Evolutionary conservation across 176 grass and related monocot species (phyloP).

Genomic region (Secale cereale): DNA sequence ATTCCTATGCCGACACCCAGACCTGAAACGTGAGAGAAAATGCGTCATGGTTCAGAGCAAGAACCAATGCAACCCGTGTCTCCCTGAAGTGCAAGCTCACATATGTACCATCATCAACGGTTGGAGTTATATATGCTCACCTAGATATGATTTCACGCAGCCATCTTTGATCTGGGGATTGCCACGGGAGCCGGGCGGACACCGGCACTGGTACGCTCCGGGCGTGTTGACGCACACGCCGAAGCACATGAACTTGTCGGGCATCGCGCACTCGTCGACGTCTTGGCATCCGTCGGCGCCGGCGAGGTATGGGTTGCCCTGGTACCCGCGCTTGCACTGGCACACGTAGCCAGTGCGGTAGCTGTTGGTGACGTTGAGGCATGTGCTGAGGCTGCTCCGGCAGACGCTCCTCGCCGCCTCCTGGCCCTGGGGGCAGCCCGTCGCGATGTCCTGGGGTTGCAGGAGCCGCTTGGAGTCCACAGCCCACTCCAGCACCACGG

Average conservation of each 20-base stretch:
- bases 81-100: neutral
- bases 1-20: slow-evolving; percentile 41
- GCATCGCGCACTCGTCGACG: neutral
- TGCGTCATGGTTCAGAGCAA: neutral
- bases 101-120: neutral
- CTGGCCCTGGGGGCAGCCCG: neutral
- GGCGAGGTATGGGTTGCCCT: slow-evolving; percentile 49
- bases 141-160: slow-evolving; percentile 5
- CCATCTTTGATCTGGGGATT: neutral
- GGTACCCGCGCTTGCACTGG: neutral
- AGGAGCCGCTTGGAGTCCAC: neutral
- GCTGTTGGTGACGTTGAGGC: neutral
- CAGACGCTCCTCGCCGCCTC: neutral
- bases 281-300: slow-evolving; percentile 41
- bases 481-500: slow-evolving; percentile 27
- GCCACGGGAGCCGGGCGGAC: neutral
- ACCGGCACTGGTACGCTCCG: neutral
- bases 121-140: neutral
- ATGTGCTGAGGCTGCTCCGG: slow-evolving; percentile 7
- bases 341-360: slow-evolving; percentile 30
- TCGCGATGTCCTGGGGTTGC: neutral
- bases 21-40: slow-evolving; percentile 5
- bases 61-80: neutral
- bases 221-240: neutral
- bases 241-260: neutral